Evolutionary conservation across 176 grass and related monocot genomes (phyloP).

Genomic region (Musa beccarii): DNA sequence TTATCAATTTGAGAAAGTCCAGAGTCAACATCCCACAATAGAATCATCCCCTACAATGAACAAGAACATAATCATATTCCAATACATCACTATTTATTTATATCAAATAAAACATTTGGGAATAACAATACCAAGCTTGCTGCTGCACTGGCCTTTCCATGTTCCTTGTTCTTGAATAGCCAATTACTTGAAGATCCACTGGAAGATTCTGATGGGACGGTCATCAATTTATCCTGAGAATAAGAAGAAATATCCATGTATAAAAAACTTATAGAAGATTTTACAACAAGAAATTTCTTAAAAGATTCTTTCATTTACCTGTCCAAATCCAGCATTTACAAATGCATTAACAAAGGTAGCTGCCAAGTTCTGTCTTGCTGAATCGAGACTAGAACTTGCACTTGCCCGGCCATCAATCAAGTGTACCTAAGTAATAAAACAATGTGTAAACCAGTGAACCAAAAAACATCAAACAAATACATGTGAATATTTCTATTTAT

Average conservation of each 20-base stretch:
- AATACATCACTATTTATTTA: neutral
- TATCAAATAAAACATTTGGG: neutral
- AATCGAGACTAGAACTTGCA: slow-evolving; percentile 93
- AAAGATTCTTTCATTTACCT: slow-evolving; percentile 38
- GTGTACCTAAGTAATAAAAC: slow-evolving; percentile 51
- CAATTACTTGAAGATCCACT: slow-evolving; percentile 75
- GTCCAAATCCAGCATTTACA: slow-evolving; percentile 96
- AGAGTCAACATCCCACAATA: slow-evolving; percentile 85
- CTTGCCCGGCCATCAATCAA: slow-evolving; percentile 87
- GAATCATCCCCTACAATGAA: slow-evolving; percentile 82
- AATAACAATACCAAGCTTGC: slow-evolving; percentile 68
- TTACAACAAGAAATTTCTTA: neutral
- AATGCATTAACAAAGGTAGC: slow-evolving; percentile 99
- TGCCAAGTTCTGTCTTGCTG: slow-evolving; percentile 89
- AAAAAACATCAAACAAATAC: neutral
- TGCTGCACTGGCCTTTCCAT: slow-evolving; percentile 87
- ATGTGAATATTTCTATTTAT: neutral
- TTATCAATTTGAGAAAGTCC: slow-evolving; percentile 91
- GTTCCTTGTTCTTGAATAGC: slow-evolving; percentile 98
- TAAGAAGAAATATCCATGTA: slow-evolving; percentile 2
- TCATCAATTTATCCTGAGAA: slow-evolving; percentile 97
- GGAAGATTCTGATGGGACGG: slow-evolving; percentile 64
- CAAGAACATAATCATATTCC: neutral
- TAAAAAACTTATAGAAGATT: neutral
- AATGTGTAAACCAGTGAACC: neutral